These are phyloP conservation scores for Adansonia gregorii DNA, from an alignment of 441 rosid genomes.

Conservation along the genomic window DNA sequence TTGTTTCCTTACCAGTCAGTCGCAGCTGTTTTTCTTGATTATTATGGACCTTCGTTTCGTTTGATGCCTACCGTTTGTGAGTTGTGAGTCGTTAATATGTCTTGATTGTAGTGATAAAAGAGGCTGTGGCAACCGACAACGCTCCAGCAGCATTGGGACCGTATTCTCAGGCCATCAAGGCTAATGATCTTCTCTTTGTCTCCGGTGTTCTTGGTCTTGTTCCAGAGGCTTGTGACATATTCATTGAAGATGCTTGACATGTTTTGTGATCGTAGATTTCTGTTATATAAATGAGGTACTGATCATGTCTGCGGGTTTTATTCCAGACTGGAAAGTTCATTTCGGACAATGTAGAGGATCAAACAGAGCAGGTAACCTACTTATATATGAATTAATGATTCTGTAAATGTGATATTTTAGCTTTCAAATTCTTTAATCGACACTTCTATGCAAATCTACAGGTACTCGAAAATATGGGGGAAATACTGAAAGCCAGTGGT, in stretches of 20 bases:
- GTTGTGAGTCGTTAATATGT: neutral
- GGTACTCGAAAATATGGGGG: conserved; percentile 93
- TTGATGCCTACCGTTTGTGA: neutral
- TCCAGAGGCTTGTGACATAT: conserved; percentile 66
- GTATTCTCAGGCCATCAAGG: conserved; percentile 90
- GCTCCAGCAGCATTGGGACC: conserved; percentile 98
- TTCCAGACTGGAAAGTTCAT: conserved; percentile 25
- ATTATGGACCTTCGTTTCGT: neutral
- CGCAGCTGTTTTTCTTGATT: neutral
- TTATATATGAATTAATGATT: neutral
- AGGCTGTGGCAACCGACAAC: conserved; percentile 72
- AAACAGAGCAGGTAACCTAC: conserved; percentile 26
- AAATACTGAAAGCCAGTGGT: conserved; percentile 85
- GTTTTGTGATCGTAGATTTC: neutral
- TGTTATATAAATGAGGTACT: neutral
- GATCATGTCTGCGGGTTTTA: neutral
- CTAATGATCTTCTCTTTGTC: conserved; percentile 72
- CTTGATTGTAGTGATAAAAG: conserved; percentile 54
- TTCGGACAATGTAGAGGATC: conserved; percentile 26
- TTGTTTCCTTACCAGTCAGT: neutral
- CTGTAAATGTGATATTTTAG: neutral
- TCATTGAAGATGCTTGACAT: conserved; percentile 8
- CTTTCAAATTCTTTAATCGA: neutral
- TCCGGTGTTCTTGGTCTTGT: conserved; percentile 89
- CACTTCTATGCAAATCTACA: conserved; percentile 27